Evolutionary conservation across 2,329 filamentous ascomycete species (phyloP).

Genomic region (Colletotrichum sp.): DNA sequence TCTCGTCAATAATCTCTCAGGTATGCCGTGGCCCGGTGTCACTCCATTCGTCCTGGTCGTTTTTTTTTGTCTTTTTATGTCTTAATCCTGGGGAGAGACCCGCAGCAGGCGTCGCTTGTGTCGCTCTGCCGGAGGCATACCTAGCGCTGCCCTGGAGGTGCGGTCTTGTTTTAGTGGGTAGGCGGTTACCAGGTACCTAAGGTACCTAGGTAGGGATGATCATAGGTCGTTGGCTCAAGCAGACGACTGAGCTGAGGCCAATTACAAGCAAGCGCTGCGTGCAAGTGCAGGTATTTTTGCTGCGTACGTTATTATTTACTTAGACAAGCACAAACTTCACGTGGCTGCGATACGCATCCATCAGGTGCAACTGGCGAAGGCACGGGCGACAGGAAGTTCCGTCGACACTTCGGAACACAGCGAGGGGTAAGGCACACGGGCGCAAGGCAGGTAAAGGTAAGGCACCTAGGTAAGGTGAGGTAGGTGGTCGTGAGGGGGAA

Average conservation of each 20-base stretch:
- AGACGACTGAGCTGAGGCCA: not conserved
- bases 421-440: not conserved
- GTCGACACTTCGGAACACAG: not conserved
- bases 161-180: not conserved
- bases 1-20: not conserved
- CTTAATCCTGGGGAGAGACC: not conserved
- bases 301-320: not conserved
- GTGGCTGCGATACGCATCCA: not conserved
- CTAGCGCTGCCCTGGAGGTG: not conserved
- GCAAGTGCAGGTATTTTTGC: not conserved
- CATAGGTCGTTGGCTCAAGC: not conserved
- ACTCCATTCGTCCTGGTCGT: not conserved
- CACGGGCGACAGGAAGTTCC: not conserved
- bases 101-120: not conserved
- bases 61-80: not conserved
- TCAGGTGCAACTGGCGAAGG: not conserved
- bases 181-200: not conserved
- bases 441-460: not conserved
- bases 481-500: not conserved
- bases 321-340: not conserved
- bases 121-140: conserved; percentile 15
- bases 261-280: not conserved
- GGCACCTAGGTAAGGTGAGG: not conserved
- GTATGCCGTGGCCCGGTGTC: not conserved
- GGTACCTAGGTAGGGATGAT: not conserved